A percentile compares a stretch with the other conserved stretches of the same genome.
phyloP scores from a whole-genome alignment of 2,329 filamentous ascomycete genomes.

The Aspergillus udagawae region DNA sequence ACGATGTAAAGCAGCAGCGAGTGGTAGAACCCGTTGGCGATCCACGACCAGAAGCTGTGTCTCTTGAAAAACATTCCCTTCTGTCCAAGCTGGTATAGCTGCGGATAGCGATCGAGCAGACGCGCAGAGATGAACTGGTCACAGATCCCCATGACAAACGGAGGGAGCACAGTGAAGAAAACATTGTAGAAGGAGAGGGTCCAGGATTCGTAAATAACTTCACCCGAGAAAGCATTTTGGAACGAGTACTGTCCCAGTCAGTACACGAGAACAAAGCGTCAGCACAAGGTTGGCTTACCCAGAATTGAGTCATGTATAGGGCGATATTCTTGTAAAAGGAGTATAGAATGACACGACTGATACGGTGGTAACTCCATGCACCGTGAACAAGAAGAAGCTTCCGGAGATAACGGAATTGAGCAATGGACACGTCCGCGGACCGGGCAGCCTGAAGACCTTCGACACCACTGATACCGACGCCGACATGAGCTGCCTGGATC shows the following conservation, averaged over 20 bases:
- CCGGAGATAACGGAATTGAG: constrained; percentile 88
- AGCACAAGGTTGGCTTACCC: constrained; percentile 59
- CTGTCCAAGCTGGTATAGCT: constrained; percentile 90
- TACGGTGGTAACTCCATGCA: constrained; percentile 94
- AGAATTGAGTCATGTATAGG: constrained; percentile 98
- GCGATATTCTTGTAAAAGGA: constrained; percentile 99
- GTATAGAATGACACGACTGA: constrained; percentile 95
- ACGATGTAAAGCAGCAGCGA: constrained; percentile 89
- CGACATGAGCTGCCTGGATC: constrained; percentile 98
- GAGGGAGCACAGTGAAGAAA: constrained; percentile 91
- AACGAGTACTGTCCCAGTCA: constrained; percentile 71
- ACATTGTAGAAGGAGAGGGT: constrained; percentile 99
- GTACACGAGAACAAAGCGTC: background rate
- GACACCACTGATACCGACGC: constrained; percentile 92
- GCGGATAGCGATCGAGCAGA: constrained; percentile 89
- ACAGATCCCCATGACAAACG: constrained; percentile 90
- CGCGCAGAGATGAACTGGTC: constrained; percentile 97
- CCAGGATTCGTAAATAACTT: constrained; percentile 99
- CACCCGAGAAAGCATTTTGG: constrained; percentile 95
- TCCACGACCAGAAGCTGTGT: constrained; percentile 89
- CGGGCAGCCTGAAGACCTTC: constrained; percentile 95
- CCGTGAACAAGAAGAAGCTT: constrained; percentile 94
- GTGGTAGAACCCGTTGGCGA: constrained; percentile 92
- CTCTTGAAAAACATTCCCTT: constrained; percentile 90
- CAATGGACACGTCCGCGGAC: constrained; percentile 93